Conservation (phyloP, 2,329 filamentous ascomycete species). For the Xylariales sp. region DNA sequence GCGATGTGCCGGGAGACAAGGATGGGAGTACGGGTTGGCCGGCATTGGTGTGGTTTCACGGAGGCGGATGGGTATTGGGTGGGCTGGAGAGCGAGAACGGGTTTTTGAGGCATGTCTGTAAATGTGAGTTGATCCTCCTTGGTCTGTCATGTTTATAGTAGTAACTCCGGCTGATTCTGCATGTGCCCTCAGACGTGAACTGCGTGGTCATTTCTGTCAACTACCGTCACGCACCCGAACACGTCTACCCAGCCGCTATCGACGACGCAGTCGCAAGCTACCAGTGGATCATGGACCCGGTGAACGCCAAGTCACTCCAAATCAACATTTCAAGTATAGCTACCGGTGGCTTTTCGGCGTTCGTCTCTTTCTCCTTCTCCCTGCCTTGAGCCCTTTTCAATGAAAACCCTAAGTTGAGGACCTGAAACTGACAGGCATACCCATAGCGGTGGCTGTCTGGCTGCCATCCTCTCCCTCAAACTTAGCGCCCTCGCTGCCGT, state of each 20-base stretch:
- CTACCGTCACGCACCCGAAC: constrained; percentile 11
- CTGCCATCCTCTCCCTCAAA: constrained; percentile 16
- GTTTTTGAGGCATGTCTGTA: constrained; percentile 27
- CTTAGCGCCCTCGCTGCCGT: constrained; percentile 13
- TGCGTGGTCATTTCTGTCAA: constrained; percentile 10
- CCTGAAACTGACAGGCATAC: neutral
- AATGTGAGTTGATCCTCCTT: constrained; percentile 15
- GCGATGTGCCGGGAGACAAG: constrained; percentile 14
- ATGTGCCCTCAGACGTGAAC: neutral
- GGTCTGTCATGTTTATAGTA: no score
- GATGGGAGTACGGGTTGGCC: no score
- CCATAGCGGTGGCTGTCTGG: constrained; percentile 15
- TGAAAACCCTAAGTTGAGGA: neutral
- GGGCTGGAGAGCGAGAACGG: constrained; percentile 29
- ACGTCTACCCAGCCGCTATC: constrained; percentile 11
- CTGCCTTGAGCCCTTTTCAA: neutral
- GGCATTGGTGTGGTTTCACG: constrained; percentile 34
- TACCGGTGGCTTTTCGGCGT: constrained; percentile 11
- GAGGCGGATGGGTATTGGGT: constrained; percentile 35
- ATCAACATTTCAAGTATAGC: constrained; percentile 6
- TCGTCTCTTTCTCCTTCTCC: neutral
- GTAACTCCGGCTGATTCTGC: no score
- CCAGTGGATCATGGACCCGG: constrained; percentile 7
- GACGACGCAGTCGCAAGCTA: constrained; percentile 8
- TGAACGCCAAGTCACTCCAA: neutral